These are phyloP conservation scores for Ilex paraguariensis DNA, from an alignment of 305 asterid species.

Conservation along the genomic window DNA sequence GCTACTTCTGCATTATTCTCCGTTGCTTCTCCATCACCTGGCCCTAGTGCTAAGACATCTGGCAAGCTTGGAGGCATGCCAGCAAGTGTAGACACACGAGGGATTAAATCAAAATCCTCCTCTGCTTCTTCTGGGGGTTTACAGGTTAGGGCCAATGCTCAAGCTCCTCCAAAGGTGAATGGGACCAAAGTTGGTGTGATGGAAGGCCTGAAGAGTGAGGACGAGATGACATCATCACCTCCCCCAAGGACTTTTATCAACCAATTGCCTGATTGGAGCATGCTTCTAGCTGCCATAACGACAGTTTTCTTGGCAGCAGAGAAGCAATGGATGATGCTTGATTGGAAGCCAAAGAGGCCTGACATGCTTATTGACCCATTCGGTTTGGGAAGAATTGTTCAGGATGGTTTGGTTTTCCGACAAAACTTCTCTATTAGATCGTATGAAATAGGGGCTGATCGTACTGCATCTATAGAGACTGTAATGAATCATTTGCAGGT, in stretches of 20 bases:
- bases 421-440: slow-evolving; percentile 96
- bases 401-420: slow-evolving; percentile 82
- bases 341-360: slow-evolving; percentile 90
- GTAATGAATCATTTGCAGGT: slow-evolving; percentile 99
- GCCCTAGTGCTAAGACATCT: slow-evolving; percentile 49
- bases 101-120: slow-evolving; percentile 40
- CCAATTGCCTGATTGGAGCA: slow-evolving; percentile 98
- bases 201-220: slow-evolving; percentile 65
- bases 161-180: slow-evolving; percentile 89
- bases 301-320: slow-evolving; percentile 95
- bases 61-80: slow-evolving; percentile 60
- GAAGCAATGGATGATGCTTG: slow-evolving; percentile 99
- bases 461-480: slow-evolving; percentile 90
- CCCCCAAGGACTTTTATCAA: slow-evolving; percentile 87
- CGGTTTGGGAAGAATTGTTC: slow-evolving; percentile 81
- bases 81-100: slow-evolving; percentile 56
- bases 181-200: slow-evolving; percentile 76
- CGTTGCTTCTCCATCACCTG: slow-evolving; percentile 48
- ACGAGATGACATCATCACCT: slow-evolving; percentile 52
- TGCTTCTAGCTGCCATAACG: slow-evolving; percentile 95
- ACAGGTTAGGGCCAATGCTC: slow-evolving; percentile 73
- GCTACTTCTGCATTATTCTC: slow-evolving; percentile 66
- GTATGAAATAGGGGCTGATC: slow-evolving; percentile 95
- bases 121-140: slow-evolving; percentile 53
- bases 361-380: slow-evolving; percentile 80